Base-by-base conservation (phyloP, 139 green algal genomes). In the Tetratostichococcus sp. region DNA sequence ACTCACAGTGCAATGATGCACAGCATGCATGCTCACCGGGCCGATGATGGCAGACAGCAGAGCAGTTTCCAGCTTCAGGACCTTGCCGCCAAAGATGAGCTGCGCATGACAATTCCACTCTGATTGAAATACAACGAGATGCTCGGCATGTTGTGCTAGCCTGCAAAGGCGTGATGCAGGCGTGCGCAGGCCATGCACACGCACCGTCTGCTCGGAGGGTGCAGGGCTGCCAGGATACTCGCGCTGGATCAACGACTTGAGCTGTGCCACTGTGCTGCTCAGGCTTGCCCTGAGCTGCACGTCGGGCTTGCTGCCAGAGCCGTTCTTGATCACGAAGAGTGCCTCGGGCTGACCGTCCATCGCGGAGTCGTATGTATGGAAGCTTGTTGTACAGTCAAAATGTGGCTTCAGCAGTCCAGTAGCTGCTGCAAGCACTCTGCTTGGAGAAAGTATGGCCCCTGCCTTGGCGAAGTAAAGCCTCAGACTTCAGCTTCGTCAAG, bases 61-160 rank as follows among this genome's bases (percentile, higher is more conserved):
- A 1, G 42, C 62, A n/a, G 72, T 62, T 23, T 86, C 69, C 8
- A 89, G 77, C 72, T 87, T 88, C 1, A 93, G 76, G 22, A 93
- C 88, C 67, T 83, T 87, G 31, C 88, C 88, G 1, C 67, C 88
- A 69, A 89, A 91, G 0, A 93, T 89, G 19, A 91, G 69, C 86
- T 92, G 87, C 70, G 67, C 57, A 0, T n/a, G 39, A 11, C 39
- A 50, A 6, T 50, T 50, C 39, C 30, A 22, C 22, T 8, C 16
- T 1, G 34, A 17, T 72, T 39, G 65, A 22, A 30, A n/a, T n/a
- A n/a, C n/a, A n/a, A n/a, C n/a, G n/a, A n/a, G n/a, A n/a, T n/a
- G n/a, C n/a, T n/a, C n/a, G n/a, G n/a, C n/a, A n/a, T n/a, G n/a
- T n/a, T n/a, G n/a, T n/a, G n/a, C n/a, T n/a, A n/a, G n/a, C n/a